Conservation (phyloP, 306 rosid genomes). For the Ormosia semicastrata region DNA sequence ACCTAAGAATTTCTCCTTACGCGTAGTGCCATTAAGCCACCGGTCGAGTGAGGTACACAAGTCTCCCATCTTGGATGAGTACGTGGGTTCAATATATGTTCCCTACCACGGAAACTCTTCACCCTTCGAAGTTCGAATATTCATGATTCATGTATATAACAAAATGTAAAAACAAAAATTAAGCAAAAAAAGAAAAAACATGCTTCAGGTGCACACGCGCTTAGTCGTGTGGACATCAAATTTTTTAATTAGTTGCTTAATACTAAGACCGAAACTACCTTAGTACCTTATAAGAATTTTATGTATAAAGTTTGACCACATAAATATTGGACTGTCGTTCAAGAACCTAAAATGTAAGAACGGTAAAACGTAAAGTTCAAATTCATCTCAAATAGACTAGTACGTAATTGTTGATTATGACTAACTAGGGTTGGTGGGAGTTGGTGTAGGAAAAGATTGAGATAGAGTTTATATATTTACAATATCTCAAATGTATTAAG, state of each 20-base stretch:
- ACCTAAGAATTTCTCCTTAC: too few relatives aligned
- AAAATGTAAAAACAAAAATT: too few relatives aligned
- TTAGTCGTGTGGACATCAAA: not conserved
- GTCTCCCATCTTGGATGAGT: too few relatives aligned
- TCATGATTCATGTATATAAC: not conserved
- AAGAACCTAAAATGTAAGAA: not conserved
- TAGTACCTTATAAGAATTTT: not conserved
- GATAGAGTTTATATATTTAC: not conserved
- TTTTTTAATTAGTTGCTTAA: not conserved
- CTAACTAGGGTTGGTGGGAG: not conserved
- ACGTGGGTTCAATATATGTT: too few relatives aligned
- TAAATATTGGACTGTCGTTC: not conserved
- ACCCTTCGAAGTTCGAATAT: too few relatives aligned
- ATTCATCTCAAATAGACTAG: not conserved
- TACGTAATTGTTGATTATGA: not conserved
- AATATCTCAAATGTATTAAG: too few relatives aligned
- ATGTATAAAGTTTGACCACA: constrained; percentile 1
- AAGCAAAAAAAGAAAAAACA: not conserved
- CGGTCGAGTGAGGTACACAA: too few relatives aligned
- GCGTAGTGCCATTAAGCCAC: too few relatives aligned
- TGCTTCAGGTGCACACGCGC: not conserved
- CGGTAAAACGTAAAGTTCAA: not conserved
- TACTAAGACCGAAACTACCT: not conserved
- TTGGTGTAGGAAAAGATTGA: not conserved
- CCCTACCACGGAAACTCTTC: too few relatives aligned